Evolutionary conservation across 352 stramenopile genomes (phyloP), one percentile per base, ranked within the genome.

Genomic region (Globisporangium polare): DNA sequence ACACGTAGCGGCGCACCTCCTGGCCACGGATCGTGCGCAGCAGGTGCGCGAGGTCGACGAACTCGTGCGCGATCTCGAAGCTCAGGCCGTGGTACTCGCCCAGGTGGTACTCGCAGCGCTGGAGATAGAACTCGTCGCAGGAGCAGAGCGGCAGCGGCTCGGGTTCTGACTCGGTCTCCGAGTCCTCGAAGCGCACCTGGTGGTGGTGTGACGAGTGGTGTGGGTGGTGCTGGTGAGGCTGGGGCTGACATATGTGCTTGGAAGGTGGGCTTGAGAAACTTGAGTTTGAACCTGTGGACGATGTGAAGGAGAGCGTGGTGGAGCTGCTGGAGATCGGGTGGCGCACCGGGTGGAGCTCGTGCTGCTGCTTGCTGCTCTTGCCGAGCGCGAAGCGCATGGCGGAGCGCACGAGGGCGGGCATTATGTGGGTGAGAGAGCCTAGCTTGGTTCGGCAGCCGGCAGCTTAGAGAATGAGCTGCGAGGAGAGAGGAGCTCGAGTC

Each of bases 21-120:
- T 83, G 75, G 49, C 77, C 71, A 49, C 72, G 66, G 62, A 83
- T 79, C 12, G 67, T 77, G 58, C 62, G 71, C 53, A 83, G 54
- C 55, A 83, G 55, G 57, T 81, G 71, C 59, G 77, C 75, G 49
- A 83, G 70, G 59, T 83, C 73, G 33, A 75, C 54, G 39, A 80
- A 83, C 49, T 83, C 75, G 47, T 78, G 64, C 24, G 71, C 63
- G 47, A 83, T 69, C 66, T 83, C 75, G 57, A 83, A 81, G 52
- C 69, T 80, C 54, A 83, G 56, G 0, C 75, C 75, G 49, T 83
- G 73, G 66, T 83, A 65, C 68, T 83, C 75, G 53, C 60, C 73
- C 47, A 64, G 57, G 63, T 83, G 75, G 60, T 81, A 83, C 60
- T 68, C 71, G 53, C 75, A 83, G 12, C 75, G 72, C 22, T 72